Conservation (phyloP, 257 asterid species). For the Parsonsia alboflavescens region DNA sequence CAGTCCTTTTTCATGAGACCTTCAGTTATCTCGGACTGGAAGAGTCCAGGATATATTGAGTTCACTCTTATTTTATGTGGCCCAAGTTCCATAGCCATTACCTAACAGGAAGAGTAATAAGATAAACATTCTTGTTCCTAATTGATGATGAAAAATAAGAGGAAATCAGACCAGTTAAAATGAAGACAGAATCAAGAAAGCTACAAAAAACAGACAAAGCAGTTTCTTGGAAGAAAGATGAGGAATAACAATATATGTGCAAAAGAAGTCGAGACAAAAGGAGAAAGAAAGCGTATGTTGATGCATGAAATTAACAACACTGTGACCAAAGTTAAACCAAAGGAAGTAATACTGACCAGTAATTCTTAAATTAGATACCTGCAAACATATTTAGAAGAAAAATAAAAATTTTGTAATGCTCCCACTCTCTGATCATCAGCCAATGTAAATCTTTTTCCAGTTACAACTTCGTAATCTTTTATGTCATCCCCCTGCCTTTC, state of each 20-base stretch:
- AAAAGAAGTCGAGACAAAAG: background rate
- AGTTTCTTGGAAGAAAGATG: background rate
- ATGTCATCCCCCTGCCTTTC: background rate
- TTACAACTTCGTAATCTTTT: no score
- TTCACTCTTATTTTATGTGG: slow-evolving; percentile 58
- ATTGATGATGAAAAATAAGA: background rate
- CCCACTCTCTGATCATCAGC: background rate
- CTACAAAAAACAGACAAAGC: background rate
- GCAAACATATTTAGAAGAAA: no score
- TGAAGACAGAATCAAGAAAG: background rate
- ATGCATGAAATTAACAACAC: background rate
- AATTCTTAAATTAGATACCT: no score
- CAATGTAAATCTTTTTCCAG: background rate
- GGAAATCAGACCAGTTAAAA: background rate
- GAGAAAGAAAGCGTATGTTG: no score
- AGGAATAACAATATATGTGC: no score
- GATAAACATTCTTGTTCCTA: background rate
- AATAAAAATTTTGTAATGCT: no score
- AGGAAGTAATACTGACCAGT: no score
- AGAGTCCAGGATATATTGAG: slow-evolving; percentile 64
- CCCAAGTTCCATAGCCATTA: slow-evolving; percentile 78
- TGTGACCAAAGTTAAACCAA: background rate
- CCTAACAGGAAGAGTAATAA: slow-evolving; percentile 26
- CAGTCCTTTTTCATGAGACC: slow-evolving; percentile 50
- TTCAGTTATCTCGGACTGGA: slow-evolving; percentile 67